Conservation (phyloP, 1,139 yeast species). For the Protomyces gravidus region DNA sequence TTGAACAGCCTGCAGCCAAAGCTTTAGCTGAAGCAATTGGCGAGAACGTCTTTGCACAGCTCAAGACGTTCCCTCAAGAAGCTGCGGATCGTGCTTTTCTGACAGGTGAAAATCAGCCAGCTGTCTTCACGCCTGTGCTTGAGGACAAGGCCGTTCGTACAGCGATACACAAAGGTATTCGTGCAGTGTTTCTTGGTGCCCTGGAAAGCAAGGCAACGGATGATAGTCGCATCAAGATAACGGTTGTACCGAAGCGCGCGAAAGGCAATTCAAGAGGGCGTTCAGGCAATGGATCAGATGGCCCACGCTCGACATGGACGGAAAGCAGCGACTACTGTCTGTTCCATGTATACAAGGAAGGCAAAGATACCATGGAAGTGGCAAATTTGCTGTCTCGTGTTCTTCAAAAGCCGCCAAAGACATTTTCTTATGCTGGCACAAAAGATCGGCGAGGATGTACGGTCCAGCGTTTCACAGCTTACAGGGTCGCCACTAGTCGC, state of each 20-base stretch:
- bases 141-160: constrained; percentile 70
- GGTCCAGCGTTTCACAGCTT: constrained; percentile 72
- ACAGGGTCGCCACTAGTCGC: constrained; percentile 70
- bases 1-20: constrained; percentile 39
- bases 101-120: constrained; percentile 14
- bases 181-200: constrained; percentile 68
- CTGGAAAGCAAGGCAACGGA: constrained; percentile 74
- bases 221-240: constrained; percentile 46
- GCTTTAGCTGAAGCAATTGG: constrained; percentile 49
- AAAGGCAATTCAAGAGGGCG: constrained; percentile 38
- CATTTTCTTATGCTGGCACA: constrained; percentile 83
- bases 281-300: constrained; percentile 38
- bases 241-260: constrained; percentile 36
- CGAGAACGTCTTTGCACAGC: constrained; percentile 53
- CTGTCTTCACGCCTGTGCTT: constrained; percentile 32
- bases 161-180: constrained; percentile 65
- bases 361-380: constrained; percentile 96
- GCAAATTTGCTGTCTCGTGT: constrained; percentile 69
- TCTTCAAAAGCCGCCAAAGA: constrained; percentile 64
- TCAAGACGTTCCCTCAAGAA: constrained; percentile 50
- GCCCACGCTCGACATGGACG: constrained; percentile 13
- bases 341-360: constrained; percentile 82
- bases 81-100: constrained; percentile 59
- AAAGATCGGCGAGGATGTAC: constrained; percentile 96
- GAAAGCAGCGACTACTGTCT: constrained; percentile 51